A percentile compares a stretch with the other conserved stretches of the same genome.
Evolutionary conservation across 2,329 filamentous ascomycete species (phyloP).

Genomic region (Cladosporium sp.): DNA sequence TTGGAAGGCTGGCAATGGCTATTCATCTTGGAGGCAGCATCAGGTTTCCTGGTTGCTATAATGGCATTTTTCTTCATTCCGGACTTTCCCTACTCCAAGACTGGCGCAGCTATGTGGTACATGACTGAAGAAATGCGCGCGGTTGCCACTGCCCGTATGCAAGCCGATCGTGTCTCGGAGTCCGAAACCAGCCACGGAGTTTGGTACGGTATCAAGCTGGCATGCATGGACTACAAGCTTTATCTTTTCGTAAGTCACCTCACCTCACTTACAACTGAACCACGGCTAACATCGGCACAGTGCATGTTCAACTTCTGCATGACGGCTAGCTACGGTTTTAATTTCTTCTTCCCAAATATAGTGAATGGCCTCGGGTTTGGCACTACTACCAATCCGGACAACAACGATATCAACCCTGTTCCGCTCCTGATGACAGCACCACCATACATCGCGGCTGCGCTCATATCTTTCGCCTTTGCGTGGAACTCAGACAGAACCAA

Average conservation of each 20-base stretch:
- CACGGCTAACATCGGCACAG: background rate
- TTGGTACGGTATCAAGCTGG: background rate
- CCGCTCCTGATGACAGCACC: constrained; percentile 48
- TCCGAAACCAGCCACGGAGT: background rate
- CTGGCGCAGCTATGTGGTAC: constrained; percentile 8
- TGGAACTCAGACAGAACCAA: constrained; percentile 8
- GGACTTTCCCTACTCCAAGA: constrained; percentile 45
- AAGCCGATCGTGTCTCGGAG: constrained; percentile 7
- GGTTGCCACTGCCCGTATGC: constrained; percentile 6
- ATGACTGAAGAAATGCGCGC: constrained; percentile 9
- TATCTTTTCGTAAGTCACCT: constrained; percentile 7
- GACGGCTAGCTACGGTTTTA: background rate
- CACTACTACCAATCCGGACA: background rate
- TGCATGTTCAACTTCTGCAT: constrained; percentile 5
- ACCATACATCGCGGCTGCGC: constrained; percentile 52
- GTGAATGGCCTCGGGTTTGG: constrained; percentile 1
- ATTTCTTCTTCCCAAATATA: constrained; percentile 1
- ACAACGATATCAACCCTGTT: background rate
- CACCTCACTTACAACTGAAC: too few relatives aligned
- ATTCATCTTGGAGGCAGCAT: constrained; percentile 7
- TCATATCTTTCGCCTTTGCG: background rate
- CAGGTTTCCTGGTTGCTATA: constrained; percentile 57
- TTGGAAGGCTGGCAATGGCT: constrained; percentile 9
- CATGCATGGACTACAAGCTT: constrained; percentile 9
- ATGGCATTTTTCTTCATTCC: constrained; percentile 57